phyloP scores from a whole-genome alignment of 179 eudicot genomes.

The Gypsophila paniculata region DNA sequence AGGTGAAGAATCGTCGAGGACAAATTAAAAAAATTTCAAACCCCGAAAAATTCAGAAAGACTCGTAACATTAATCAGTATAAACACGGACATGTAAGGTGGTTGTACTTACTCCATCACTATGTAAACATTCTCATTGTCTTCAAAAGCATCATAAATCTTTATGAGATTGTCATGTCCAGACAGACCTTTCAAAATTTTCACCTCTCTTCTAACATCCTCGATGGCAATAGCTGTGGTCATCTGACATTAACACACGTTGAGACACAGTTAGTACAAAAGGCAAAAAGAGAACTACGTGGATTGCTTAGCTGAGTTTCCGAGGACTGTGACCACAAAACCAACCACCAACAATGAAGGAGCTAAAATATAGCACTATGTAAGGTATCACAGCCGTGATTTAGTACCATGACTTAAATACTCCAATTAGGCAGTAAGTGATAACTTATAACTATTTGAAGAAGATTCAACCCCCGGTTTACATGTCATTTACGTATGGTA shows the following conservation, averaged over 20 bases:
- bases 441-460: no score
- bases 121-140: slow-evolving; percentile 69
- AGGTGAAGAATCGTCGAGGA: background rate
- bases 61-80: background rate
- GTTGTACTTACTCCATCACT: slow-evolving; percentile 63
- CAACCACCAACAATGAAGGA: background rate
- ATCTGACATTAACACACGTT: slow-evolving; percentile 36
- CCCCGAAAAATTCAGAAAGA: background rate
- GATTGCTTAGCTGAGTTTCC: slow-evolving; percentile 6
- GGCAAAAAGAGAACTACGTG: background rate
- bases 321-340: background rate
- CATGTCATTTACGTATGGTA: no score
- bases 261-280: slow-evolving; percentile 13
- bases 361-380: background rate
- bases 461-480: no score
- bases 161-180: slow-evolving; percentile 62
- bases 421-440: no score
- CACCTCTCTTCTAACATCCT: slow-evolving; percentile 77
- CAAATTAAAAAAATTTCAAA: background rate
- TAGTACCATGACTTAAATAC: no score
- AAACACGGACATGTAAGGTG: background rate
- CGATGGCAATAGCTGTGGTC: slow-evolving; percentile 79
- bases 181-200: slow-evolving; percentile 60
- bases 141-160: slow-evolving; percentile 63
- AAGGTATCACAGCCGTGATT: no score